Evolutionary conservation across 73 alveolate species (phyloP).

Genomic region (Diophrys appendiculata): DNA sequence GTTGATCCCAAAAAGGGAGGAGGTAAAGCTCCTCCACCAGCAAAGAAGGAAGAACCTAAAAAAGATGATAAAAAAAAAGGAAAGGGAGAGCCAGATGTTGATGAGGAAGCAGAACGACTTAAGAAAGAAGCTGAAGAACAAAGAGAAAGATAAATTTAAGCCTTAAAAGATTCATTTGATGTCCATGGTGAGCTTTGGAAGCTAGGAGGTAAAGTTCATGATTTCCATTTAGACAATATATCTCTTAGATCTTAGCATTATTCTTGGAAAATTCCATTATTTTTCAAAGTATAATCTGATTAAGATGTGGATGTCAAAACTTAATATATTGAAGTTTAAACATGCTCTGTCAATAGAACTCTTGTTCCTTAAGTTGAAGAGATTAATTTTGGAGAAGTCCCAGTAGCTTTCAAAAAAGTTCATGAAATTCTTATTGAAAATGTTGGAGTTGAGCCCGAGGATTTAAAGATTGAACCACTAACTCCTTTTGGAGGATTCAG

Average conservation of each 20-base stretch:
- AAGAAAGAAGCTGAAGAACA: constrained; percentile 81
- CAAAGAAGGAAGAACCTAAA: constrained; percentile 80
- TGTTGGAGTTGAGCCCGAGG: constrained; percentile 76
- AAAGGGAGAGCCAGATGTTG: constrained; percentile 63
- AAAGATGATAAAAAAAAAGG: constrained; percentile 71
- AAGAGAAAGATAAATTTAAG: constrained; percentile 66
- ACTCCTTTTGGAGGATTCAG: constrained; percentile 93
- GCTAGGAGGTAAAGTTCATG: constrained; percentile 81
- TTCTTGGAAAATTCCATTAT: constrained; percentile 92
- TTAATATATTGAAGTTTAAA: constrained; percentile 78
- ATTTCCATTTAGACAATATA: constrained; percentile 60
- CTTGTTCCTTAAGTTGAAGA: constrained; percentile 84
- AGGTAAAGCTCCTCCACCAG: constrained; percentile 68
- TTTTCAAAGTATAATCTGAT: constrained; percentile 57
- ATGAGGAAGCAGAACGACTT: constrained; percentile 70
- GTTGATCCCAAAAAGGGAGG: constrained; percentile 74
- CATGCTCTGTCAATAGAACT: constrained; percentile 82
- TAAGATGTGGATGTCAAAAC: constrained; percentile 61
- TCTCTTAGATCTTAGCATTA: constrained; percentile 83
- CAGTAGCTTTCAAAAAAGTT: constrained; percentile 90
- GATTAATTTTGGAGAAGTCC: constrained; percentile 94
- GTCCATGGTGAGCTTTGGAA: constrained; percentile 74
- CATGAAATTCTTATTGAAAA: constrained; percentile 82
- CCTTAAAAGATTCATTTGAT: constrained; percentile 76
- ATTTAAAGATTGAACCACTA: constrained; percentile 84